Evolutionary conservation across 139 green algal genomes (phyloP).

Genomic region (Coelastrella sp.): DNA sequence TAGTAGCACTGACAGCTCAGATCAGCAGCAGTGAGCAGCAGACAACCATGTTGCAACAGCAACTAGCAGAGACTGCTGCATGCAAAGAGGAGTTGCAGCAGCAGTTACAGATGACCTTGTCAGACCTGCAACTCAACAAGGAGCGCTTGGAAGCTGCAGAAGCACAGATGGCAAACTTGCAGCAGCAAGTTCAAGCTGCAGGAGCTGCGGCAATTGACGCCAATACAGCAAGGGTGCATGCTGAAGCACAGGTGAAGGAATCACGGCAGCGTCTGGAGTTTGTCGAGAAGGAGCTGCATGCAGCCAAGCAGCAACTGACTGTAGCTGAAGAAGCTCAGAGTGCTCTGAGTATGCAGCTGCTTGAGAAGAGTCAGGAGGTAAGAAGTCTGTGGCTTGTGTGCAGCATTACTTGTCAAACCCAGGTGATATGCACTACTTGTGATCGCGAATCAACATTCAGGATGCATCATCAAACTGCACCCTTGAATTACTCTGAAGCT

Average conservation of each 20-base stretch:
- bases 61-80: too few species aligned
- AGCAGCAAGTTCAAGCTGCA: background rate
- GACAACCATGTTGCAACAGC: too few species aligned
- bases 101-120: slow-evolving; percentile 1
- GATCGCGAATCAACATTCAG: too few species aligned
- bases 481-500: too few species aligned
- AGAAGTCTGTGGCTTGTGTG: too few species aligned
- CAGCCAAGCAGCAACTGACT: background rate
- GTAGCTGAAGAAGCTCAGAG: slow-evolving; percentile 11
- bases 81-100: background rate
- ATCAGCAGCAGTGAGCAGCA: too few species aligned
- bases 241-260: background rate
- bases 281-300: background rate
- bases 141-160: background rate
- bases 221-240: background rate
- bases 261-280: background rate
- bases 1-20: background rate
- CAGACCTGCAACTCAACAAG: background rate
- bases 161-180: background rate
- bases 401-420: background rate
- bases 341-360: slow-evolving; percentile 8
- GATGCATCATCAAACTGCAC: too few species aligned
- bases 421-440: too few species aligned
- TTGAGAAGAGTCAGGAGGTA: background rate
- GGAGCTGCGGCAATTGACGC: background rate